These are phyloP conservation scores for Solanum chacoense DNA, from an alignment of 305 asterid species.

Conservation along the genomic window DNA sequence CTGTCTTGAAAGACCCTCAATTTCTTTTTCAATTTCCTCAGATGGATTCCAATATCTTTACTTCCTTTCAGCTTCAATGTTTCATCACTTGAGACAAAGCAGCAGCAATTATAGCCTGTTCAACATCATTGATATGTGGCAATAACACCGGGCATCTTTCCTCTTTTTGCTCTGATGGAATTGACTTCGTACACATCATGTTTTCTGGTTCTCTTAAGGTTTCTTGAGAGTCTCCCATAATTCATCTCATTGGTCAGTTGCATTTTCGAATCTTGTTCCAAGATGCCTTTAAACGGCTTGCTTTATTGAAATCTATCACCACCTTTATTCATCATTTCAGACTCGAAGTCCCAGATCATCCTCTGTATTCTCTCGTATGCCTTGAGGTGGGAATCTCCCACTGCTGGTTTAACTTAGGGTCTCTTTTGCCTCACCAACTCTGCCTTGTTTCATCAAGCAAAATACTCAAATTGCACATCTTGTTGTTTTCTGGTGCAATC, in stretches of 20 bases:
- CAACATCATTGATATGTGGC: not conserved
- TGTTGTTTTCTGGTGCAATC: slow-evolving; percentile 82
- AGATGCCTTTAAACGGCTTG: slow-evolving; percentile 48
- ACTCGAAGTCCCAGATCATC: slow-evolving; percentile 68
- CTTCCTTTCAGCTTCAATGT: not conserved
- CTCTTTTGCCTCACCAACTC: slow-evolving; percentile 65
- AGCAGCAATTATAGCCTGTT: not conserved
- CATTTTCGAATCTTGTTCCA: slow-evolving; percentile 7
- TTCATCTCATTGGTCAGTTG: not conserved
- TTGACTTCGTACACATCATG: slow-evolving; percentile 19
- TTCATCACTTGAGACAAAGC: not conserved
- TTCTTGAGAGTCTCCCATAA: slow-evolving; percentile 1
- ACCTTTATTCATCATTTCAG: slow-evolving; percentile 46
- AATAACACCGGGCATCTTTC: not conserved
- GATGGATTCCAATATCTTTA: not conserved
- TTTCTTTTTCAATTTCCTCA: slow-evolving; percentile 13
- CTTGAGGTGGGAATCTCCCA: slow-evolving; percentile 68
- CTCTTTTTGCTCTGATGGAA: slow-evolving; percentile 22
- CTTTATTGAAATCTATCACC: slow-evolving; percentile 56
- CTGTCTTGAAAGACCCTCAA: not conserved
- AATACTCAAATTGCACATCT: slow-evolving; percentile 75
- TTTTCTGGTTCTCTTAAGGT: slow-evolving; percentile 15
- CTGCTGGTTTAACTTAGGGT: slow-evolving; percentile 77
- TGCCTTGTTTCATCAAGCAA: slow-evolving; percentile 77
- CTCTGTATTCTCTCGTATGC: slow-evolving; percentile 77